Evolutionary conservation across 768 basidiomycete genomes (phyloP), one percentile per base, ranked within the genome.

Genomic region (Leccinum uliginosum): DNA sequence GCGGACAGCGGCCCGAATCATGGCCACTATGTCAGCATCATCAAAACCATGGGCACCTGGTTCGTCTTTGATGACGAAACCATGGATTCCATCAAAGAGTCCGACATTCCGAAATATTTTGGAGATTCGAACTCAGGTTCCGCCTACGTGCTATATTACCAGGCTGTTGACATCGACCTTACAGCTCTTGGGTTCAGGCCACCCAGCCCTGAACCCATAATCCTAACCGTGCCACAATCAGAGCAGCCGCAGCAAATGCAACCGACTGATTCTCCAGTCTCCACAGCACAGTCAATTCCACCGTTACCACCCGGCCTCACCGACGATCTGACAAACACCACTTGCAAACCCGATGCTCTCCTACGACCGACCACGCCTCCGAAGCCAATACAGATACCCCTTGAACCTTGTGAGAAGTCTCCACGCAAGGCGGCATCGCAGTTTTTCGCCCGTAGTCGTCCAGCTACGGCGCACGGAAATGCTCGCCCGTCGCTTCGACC

Each of bases 121-220:
- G 97, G 97, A 59, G 97, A 98, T 68, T 89, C 81, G 12, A 82
- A 83, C 64, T 78, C 86, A 2, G 95, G 95, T 34, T 86, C 89
- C 44, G 97, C 96, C 19, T 99, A 99, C 71, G 94, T 98, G 24
- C 79, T 99, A 35, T 98, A 96, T 75, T 99, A 98, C 72, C 93
- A 98, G 72, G 94, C 93, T 24, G 86, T 81, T 32, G 93, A 98
- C 71, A 80, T 98, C 55, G 87, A 96, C 67, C 76, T 81, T 34
- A 69, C 75, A n/a, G 76, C 79, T 21, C 80, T 95, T 27, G 94
- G 93, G 2, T 73, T 96, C 21, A 81, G 77, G 54, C 52, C 64
- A 17, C 52, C 62, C 15, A 65, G 64, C n/a, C 56, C 67, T 15
- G 65, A 66, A n/a, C 57, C 68, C 6, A 46, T 63, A 27, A 49